phyloP scores from a whole-genome alignment of 345 rosid species.

The Orychophragmus violaceus region DNA sequence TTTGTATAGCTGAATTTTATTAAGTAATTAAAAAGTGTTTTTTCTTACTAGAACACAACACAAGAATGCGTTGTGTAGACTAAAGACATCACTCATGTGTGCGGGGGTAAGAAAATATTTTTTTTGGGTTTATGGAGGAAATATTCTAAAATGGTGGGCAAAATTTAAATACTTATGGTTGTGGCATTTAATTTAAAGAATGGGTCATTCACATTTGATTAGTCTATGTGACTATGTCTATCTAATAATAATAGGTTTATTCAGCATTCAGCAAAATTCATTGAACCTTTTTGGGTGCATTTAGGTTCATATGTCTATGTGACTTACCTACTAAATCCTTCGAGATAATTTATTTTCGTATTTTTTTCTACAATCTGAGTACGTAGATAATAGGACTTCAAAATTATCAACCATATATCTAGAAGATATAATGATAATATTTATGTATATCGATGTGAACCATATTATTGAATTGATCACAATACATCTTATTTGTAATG shows the following conservation, averaged over 20 bases:
- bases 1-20: too few species aligned
- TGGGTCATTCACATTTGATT: constrained; percentile 11
- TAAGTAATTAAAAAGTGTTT: neutral
- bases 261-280: constrained; percentile 6
- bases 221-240: constrained; percentile 8
- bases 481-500: neutral
- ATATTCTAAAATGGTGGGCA: constrained; percentile 24
- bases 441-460: neutral
- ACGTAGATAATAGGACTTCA: neutral
- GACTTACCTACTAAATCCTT: constrained; percentile 14
- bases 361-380: neutral
- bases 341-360: neutral
- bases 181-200: neutral
- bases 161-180: neutral
- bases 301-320: constrained; percentile 4
- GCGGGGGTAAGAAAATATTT: neutral
- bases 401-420: neutral
- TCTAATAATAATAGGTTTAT: neutral
- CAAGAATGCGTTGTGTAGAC: neutral
- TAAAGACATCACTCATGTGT: neutral
- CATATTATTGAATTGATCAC: neutral
- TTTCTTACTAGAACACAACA: neutral
- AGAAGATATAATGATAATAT: neutral
- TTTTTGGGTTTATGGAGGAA: neutral
- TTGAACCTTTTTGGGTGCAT: constrained; percentile 19